These are phyloP conservation scores for Xylaria grammica DNA, from an alignment of 495 filamentous ascomycete genomes.

Conservation along the genomic window DNA sequence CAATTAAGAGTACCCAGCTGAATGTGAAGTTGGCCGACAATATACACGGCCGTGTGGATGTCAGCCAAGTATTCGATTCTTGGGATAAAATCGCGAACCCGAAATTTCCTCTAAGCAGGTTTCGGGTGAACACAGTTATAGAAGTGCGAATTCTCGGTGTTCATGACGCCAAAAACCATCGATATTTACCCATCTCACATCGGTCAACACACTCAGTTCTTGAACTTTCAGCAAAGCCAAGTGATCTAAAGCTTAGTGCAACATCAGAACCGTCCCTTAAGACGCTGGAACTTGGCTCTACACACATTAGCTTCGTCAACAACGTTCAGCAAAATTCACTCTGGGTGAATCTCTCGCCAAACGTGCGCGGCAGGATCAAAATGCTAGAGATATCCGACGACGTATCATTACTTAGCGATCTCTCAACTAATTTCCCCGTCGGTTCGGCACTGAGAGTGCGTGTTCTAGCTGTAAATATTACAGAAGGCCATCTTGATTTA, in stretches of 20 bases:
- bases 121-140: constrained; percentile 72
- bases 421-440: constrained; percentile 83
- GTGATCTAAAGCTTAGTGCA: constrained; percentile 56
- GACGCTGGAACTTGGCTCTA: constrained; percentile 72
- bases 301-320: constrained; percentile 83
- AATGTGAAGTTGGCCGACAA: constrained; percentile 91
- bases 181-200: constrained; percentile 90
- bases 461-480: constrained; percentile 75
- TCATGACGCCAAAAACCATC: constrained; percentile 87
- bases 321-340: constrained; percentile 76
- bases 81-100: constrained; percentile 85
- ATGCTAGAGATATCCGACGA: constrained; percentile 86
- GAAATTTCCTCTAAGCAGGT: constrained; percentile 75
- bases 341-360: constrained; percentile 92
- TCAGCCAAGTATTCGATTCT: constrained; percentile 84
- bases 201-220: constrained; percentile 79
- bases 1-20: constrained; percentile 85
- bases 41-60: constrained; percentile 86
- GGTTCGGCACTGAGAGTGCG: constrained; percentile 82
- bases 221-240: constrained; percentile 86
- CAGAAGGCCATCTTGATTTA: constrained; percentile 78
- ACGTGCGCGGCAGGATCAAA: constrained; percentile 80
- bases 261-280: constrained; percentile 69
- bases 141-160: constrained; percentile 80
- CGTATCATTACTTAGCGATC: constrained; percentile 71